Evolutionary conservation across 2,329 filamentous ascomycete species (phyloP).

Genomic region (Ambrosiella beaveri): DNA sequence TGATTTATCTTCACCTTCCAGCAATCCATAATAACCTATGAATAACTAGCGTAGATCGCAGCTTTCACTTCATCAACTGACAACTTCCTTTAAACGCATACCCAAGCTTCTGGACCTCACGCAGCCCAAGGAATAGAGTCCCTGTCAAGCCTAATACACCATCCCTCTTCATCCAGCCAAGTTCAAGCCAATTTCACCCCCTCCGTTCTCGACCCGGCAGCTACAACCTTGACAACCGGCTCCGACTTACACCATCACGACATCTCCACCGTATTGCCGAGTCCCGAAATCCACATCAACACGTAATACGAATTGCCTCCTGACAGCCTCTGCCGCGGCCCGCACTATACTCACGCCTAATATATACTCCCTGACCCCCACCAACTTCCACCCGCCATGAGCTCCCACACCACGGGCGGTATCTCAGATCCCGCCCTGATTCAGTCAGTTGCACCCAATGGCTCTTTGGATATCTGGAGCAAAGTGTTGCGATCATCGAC

Average conservation of each 20-base stretch:
- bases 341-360: not conserved
- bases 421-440: slow-evolving; percentile 51
- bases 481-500: not conserved
- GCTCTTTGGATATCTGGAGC: not conserved
- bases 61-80: not conserved
- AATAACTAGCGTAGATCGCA: not conserved
- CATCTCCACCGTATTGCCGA: not conserved
- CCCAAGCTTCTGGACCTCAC: not conserved
- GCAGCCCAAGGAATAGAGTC: slow-evolving; percentile 3
- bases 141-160: not conserved
- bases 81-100: not conserved
- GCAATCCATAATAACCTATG: not conserved
- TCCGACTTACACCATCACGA: not conserved
- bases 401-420: slow-evolving; percentile 27
- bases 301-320: not conserved
- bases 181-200: not conserved
- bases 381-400: slow-evolving; percentile 6
- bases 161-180: slow-evolving; percentile 7
- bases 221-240: not conserved
- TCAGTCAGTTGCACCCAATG: slow-evolving; percentile 28
- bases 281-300: not conserved
- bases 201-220: slow-evolving; percentile 2
- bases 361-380: not conserved
- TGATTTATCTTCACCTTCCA: not conserved
- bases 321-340: not conserved